A percentile compares a stretch with the other conserved stretches of the same genome.
phyloP scores from a whole-genome alignment of 192 early-diverging fungal genomes.

The Cladochytrium replicatum region DNA sequence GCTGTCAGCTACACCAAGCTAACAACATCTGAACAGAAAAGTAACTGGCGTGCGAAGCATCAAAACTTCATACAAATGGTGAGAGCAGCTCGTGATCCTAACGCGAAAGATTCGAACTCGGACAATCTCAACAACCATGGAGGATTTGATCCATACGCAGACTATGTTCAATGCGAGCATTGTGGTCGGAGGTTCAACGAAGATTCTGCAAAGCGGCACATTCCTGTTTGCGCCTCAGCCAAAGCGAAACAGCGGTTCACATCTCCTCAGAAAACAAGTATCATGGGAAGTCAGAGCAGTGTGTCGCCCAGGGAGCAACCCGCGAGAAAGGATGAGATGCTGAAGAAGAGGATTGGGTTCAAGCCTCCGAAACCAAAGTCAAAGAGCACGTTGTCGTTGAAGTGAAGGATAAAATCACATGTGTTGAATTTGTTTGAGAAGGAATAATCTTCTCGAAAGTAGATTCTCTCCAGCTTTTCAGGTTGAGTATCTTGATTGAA shows the following conservation, averaged over 20 bases:
- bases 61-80: slow-evolving; percentile 39
- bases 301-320: neutral
- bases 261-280: neutral
- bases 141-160: slow-evolving; percentile 29
- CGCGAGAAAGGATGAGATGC: slow-evolving; percentile 22
- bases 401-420: too few relatives aligned
- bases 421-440: too few relatives aligned
- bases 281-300: neutral
- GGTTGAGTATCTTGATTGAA: too few relatives aligned
- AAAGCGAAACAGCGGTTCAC: slow-evolving; percentile 29
- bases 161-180: slow-evolving; percentile 29
- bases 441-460: too few relatives aligned
- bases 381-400: too few relatives aligned
- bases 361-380: slow-evolving; percentile 20
- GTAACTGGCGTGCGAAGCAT: slow-evolving; percentile 39
- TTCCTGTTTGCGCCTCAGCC: slow-evolving; percentile 35
- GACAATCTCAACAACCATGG: neutral
- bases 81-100: slow-evolving; percentile 18
- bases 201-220: slow-evolving; percentile 36
- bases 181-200: slow-evolving; percentile 42
- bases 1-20: neutral
- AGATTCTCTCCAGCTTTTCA: too few relatives aligned
- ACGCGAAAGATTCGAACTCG: neutral
- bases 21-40: slow-evolving; percentile 15
- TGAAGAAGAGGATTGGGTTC: slow-evolving; percentile 25